Percentiles rank a stretch among this genome's conserved stretches.
Evolutionary conservation across 1,139 yeast species (phyloP).

Genomic region (Hyphopichia pseudoburtonii): DNA sequence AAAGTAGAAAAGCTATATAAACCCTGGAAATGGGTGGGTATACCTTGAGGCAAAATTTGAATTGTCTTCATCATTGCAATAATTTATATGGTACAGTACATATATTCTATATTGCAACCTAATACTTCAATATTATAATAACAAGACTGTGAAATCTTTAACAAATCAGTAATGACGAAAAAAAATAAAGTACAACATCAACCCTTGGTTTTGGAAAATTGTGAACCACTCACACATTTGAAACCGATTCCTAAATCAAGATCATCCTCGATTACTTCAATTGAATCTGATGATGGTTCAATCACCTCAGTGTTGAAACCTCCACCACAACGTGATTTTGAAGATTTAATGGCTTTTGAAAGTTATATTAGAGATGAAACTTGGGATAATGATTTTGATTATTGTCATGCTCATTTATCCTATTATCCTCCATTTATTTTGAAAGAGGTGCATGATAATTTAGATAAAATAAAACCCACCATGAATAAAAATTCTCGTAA

Average conservation of each 20-base stretch:
- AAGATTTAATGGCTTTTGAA: conserved; percentile 63
- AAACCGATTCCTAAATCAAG: conserved; percentile 40
- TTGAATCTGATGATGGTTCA: conserved; percentile 37
- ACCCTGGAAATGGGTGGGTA: no score
- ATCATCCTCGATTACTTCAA: conserved; percentile 29
- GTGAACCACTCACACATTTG: conserved; percentile 41
- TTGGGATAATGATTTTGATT: conserved; percentile 73
- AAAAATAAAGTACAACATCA: no score
- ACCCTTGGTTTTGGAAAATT: conserved; percentile 37
- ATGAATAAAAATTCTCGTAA: conserved; percentile 70
- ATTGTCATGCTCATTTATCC: conserved; percentile 62
- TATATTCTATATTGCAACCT: no score
- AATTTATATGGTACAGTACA: no score
- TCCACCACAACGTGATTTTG: conserved; percentile 54
- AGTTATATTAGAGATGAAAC: conserved; percentile 67
- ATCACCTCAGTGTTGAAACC: conserved; percentile 33
- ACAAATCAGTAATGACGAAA: no score
- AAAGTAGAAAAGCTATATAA: no score
- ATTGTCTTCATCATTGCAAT: no score
- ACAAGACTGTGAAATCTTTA: no score
- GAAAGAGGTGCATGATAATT: conserved; percentile 65
- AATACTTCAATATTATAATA: neutral
- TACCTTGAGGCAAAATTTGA: no score
- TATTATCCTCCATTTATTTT: conserved; percentile 75
- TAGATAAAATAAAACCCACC: conserved; percentile 72